phyloP scores from a whole-genome alignment of 2,329 filamentous ascomycete genomes.

The Pseudogymnoascus sp. region DNA sequence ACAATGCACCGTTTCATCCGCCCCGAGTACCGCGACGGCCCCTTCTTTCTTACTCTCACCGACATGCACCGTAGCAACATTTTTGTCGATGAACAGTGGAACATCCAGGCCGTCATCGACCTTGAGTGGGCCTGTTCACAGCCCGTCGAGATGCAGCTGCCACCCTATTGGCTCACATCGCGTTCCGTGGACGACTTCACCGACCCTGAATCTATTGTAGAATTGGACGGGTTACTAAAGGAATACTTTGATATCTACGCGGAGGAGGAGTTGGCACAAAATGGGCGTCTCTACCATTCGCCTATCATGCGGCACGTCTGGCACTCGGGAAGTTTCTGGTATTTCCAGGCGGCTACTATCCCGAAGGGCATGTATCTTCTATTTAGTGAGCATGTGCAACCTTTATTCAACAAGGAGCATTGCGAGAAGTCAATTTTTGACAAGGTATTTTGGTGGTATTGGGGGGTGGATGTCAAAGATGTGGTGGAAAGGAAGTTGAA shows the following conservation, averaged over 20 bases:
- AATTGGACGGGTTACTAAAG: conserved; percentile 7
- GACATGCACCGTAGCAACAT: conserved; percentile 30
- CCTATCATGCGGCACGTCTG: conserved; percentile 15
- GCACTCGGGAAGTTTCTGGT: conserved; percentile 19
- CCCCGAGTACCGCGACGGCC: conserved; percentile 17
- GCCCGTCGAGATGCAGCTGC: conserved; percentile 22
- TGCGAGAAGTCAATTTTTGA: conserved; percentile 13
- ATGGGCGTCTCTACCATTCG: conserved; percentile 13
- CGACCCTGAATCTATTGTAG: conserved; percentile 1
- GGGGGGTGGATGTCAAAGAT: conserved; percentile 7
- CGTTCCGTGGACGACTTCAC: conserved; percentile 10
- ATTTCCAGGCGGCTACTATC: conserved; percentile 17
- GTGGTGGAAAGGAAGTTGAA: conserved; percentile 11
- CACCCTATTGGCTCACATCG: conserved; percentile 28
- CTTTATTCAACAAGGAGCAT: conserved; percentile 18
- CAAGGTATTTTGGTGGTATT: conserved; percentile 12
- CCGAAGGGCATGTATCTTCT: conserved; percentile 20
- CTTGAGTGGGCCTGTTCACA: conserved; percentile 30
- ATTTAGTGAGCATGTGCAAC: conserved; percentile 18
- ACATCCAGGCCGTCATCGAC: conserved; percentile 28
- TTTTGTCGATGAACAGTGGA: conserved; percentile 30
- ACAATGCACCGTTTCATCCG: conserved; percentile 13
- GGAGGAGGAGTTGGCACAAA: conserved; percentile 13
- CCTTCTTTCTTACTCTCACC: conserved; percentile 23
- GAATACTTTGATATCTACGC: conserved; percentile 15